Evolutionary conservation across 2,329 filamentous ascomycete genomes (phyloP).

Genomic region (Davidsoniella virescens): DNA sequence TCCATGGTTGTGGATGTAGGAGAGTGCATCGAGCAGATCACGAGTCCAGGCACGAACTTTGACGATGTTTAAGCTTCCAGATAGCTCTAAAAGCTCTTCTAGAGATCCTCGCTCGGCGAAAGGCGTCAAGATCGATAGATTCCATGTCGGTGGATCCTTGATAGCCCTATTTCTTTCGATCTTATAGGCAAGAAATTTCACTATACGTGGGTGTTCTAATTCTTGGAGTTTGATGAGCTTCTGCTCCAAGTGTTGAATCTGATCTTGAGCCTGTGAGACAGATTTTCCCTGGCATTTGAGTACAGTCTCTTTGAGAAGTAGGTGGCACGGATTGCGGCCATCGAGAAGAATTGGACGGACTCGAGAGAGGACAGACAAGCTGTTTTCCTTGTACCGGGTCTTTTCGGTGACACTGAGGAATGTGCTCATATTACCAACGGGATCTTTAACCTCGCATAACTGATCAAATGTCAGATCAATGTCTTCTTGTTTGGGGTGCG

Average conservation of each 20-base stretch:
- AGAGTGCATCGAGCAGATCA: conserved; percentile 74
- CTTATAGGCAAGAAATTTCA: conserved; percentile 70
- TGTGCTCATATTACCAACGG: conserved; percentile 42
- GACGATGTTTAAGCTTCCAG: conserved; percentile 54
- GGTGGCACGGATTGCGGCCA: conserved; percentile 39
- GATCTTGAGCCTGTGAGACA: conserved; percentile 50
- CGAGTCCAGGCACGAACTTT: conserved; percentile 82
- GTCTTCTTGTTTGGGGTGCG: conserved; percentile 17
- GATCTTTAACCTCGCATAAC: conserved; percentile 45
- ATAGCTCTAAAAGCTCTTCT: conserved; percentile 63
- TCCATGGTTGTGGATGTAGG: conserved; percentile 72
- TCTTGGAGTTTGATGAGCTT: conserved; percentile 57
- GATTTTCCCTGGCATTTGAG: conserved; percentile 43
- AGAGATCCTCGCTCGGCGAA: conserved; percentile 71
- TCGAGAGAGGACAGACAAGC: conserved; percentile 51
- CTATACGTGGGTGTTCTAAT: conserved; percentile 54
- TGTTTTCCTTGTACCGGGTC: conserved; percentile 44
- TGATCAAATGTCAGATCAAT: conserved; percentile 47
- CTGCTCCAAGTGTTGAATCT: conserved; percentile 64
- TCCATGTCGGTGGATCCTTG: conserved; percentile 37
- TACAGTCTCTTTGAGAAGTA: conserved; percentile 58
- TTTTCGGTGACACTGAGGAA: conserved; percentile 60
- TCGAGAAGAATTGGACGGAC: conserved; percentile 51
- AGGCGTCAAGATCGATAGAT: conserved; percentile 58
- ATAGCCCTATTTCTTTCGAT: conserved; percentile 41